Conservation (phyloP, 768 basidiomycete genomes). For the Tremella fuciformis region DNA sequence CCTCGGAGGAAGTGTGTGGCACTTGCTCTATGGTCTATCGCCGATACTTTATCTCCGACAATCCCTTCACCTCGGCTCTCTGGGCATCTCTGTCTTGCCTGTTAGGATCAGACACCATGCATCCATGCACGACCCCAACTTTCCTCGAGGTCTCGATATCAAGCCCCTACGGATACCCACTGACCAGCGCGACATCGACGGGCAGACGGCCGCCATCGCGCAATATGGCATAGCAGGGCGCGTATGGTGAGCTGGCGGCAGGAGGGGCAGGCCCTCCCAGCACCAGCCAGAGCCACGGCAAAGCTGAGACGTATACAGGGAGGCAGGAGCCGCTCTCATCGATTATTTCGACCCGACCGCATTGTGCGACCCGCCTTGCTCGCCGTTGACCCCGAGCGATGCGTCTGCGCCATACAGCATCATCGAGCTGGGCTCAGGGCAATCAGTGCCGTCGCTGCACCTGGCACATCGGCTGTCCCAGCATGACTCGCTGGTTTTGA, state of each 20-base stretch:
- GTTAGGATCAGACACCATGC: too few species aligned
- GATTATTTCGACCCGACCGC: constrained; percentile 57
- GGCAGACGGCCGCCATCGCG: constrained; percentile 60
- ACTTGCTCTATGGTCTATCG: too few species aligned
- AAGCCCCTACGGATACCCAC: constrained; percentile 35
- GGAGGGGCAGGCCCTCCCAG: too few species aligned
- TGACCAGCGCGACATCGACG: constrained; percentile 14
- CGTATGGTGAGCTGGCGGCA: constrained; percentile 62
- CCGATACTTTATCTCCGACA: too few species aligned
- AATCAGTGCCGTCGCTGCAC: constrained; percentile 58
- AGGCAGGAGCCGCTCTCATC: constrained; percentile 65
- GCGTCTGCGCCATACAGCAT: constrained; percentile 35
- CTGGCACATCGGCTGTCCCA: constrained; percentile 56
- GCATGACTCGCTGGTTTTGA: constrained; percentile 55
- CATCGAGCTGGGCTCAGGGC: constrained; percentile 77
- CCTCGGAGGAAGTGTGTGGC: too few species aligned
- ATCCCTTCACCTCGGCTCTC: too few species aligned
- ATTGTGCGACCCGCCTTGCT: constrained; percentile 59
- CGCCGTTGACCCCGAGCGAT: constrained; percentile 51
- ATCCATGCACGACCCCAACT: constrained; percentile 54
- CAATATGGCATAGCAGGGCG: constrained; percentile 78
- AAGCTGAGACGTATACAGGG: constrained; percentile 58
- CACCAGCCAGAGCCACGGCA: too few species aligned
- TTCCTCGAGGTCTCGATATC: constrained; percentile 56
- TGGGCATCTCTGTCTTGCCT: too few species aligned